These are phyloP conservation scores for Gamarada debralockiae DNA, from an alignment of 495 filamentous ascomycete genomes.

Conservation along the genomic window DNA sequence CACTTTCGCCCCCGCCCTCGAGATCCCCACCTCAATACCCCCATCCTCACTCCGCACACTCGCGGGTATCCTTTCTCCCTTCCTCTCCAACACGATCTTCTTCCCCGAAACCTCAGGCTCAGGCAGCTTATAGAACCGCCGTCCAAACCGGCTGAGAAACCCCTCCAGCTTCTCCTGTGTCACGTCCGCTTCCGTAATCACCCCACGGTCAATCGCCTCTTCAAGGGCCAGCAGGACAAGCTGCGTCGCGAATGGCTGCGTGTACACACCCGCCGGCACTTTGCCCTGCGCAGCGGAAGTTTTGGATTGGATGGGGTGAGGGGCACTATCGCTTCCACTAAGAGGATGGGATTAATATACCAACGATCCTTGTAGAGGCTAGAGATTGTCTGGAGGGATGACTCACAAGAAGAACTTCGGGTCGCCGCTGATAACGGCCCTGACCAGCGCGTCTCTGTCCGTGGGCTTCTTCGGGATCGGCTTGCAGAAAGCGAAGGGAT, in stretches of 20 bases:
- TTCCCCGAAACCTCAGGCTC: background rate
- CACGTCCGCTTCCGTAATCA: conserved; percentile 61
- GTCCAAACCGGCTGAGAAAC: conserved; percentile 71
- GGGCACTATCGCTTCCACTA: conserved; percentile 40
- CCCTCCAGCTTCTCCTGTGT: conserved; percentile 64
- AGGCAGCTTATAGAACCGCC: conserved; percentile 57
- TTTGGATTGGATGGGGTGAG: conserved; percentile 78
- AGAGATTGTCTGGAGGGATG: background rate
- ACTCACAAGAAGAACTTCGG: conserved; percentile 64
- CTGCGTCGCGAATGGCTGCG: conserved; percentile 76
- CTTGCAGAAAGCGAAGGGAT: conserved; percentile 72
- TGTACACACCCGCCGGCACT: conserved; percentile 77
- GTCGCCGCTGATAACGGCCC: conserved; percentile 52
- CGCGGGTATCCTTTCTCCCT: conserved; percentile 1
- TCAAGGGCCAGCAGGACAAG: conserved; percentile 71
- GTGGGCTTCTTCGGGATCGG: conserved; percentile 58
- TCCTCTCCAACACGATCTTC: conserved; percentile 3
- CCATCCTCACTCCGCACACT: background rate
- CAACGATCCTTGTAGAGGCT: too few relatives aligned
- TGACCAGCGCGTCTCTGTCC: conserved; percentile 62
- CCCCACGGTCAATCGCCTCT: conserved; percentile 59
- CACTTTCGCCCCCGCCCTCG: background rate
- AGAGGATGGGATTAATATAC: background rate
- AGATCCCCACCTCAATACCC: conserved; percentile 5
- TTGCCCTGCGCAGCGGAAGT: conserved; percentile 44